Base-by-base conservation (phyloP, 805 yeast genomes). In the Tetrapisispora namnaoensis region DNA sequence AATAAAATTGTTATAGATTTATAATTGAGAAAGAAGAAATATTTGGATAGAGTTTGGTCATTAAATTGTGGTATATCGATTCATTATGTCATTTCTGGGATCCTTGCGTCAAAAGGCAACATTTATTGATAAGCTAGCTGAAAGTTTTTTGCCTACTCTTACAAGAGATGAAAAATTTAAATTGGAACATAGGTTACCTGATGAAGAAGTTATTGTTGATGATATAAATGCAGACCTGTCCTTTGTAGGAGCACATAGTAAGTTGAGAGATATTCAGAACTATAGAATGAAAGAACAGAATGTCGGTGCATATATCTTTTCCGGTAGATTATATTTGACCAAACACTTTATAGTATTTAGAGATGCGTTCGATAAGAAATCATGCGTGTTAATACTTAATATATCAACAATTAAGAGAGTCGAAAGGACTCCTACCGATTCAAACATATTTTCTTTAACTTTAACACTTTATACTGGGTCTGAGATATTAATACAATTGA, bases 351-450 rank as follows among this genome's bases (percentile, higher is more conserved):
- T 93, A 36, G 78, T 86, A 21, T 91, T 90, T 60, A 73, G 78
- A 51, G 88, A 86, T 56, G 74, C 78, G 7, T 80, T 79, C 56
- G 95, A 88, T 57, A 73, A 75, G 43, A 73, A 79, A 48, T 76
- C 80, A 42, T 84, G 93, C 61, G 75, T 79, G 6, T 77, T 91
- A 59, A 75, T 75, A 3, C 56, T 91, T 28, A 93, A 91, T 52
- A 67, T 93, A 39, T 79, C 90, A 1, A 79, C 95, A 1, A 69
- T 93, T 37, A 81, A 84, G 59, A 82, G 88, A 52, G 95, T 93
- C 17, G 96, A 91, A 62, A 74, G 97, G 47, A 74, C 88, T 20
- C 95, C 95, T 11, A 74, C 87, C 1, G 74, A 80, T 49, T 74
- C 86, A 1, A 85, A 82, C 61, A 82, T 86, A 18, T 86, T 89